phyloP scores from a whole-genome alignment of 768 basidiomycete genomes.

The Leccinum barrowsii region DNA sequence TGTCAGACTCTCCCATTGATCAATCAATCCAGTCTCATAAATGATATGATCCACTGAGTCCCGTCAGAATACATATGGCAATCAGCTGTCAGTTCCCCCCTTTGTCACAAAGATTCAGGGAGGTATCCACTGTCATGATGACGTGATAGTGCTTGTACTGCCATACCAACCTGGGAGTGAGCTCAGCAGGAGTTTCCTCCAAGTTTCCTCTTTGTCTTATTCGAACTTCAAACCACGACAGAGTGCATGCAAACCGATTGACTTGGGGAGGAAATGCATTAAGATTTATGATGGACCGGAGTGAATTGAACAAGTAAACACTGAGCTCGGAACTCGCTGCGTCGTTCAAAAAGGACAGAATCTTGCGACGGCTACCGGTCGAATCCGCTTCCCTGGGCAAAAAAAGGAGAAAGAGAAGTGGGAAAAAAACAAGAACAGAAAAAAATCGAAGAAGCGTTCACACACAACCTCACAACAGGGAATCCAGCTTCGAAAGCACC shows the following conservation, averaged over 20 bases:
- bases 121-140: no score
- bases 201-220: not conserved
- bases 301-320: not conserved
- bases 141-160: no score
- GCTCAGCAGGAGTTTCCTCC: no score
- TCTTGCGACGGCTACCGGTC: not conserved
- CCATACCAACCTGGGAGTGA: no score
- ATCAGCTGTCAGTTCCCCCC: no score
- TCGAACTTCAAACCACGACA: not conserved
- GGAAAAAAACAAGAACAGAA: not conserved
- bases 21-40: no score
- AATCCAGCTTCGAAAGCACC: constrained; percentile 90
- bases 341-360: not conserved
- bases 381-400: not conserved
- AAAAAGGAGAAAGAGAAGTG: not conserved
- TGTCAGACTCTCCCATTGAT: not conserved
- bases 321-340: not conserved
- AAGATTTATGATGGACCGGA: not conserved
- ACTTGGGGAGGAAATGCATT: not conserved
- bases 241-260: not conserved
- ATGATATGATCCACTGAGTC: no score
- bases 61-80: no score
- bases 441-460: constrained; percentile 4
- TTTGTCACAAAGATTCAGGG: no score
- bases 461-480: constrained; percentile 30